Percentiles rank a stretch among this genome's conserved stretches.
Evolutionary conservation across 73 alveolate genomes (phyloP).

Genomic region (Tetrahymena elliotti): DNA sequence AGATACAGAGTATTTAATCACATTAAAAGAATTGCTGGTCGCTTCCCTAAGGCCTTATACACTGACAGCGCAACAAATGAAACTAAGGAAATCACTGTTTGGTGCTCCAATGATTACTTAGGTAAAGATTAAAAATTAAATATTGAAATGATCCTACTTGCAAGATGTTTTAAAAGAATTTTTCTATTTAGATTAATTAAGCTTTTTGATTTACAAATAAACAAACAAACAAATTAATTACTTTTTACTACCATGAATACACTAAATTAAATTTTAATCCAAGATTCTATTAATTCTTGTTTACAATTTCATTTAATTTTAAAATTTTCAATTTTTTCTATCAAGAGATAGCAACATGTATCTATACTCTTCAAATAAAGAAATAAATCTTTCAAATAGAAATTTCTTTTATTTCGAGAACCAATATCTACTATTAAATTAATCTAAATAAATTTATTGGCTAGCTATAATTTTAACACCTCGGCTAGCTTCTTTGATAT

Average conservation of each 20-base stretch:
- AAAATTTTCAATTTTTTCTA: background rate
- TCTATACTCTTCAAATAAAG: background rate
- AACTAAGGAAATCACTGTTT: constrained; percentile 45
- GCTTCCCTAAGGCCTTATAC: constrained; percentile 63
- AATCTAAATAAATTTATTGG: background rate
- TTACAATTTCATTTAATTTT: background rate
- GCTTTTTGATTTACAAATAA: background rate
- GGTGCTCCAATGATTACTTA: constrained; percentile 78
- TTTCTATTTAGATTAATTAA: background rate
- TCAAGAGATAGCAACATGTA: too few relatives aligned
- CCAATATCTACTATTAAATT: background rate
- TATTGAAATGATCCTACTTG: background rate
- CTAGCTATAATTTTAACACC: too few relatives aligned
- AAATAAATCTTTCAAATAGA: background rate
- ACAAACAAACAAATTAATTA: too few relatives aligned
- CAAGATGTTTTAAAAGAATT: background rate
- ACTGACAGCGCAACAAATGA: background rate
- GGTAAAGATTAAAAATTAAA: constrained; percentile 10
- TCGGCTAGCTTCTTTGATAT: too few relatives aligned
- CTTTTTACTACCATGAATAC: background rate
- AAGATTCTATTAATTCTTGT: background rate
- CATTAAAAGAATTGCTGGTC: constrained; percentile 46
- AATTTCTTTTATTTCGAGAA: background rate
- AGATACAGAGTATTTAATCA: constrained; percentile 61
- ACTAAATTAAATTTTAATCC: background rate